Evolutionary conservation across 202 grass and related monocot genomes (phyloP), one percentile per base, ranked within the genome.

Genomic region (Digitaria exilis): DNA sequence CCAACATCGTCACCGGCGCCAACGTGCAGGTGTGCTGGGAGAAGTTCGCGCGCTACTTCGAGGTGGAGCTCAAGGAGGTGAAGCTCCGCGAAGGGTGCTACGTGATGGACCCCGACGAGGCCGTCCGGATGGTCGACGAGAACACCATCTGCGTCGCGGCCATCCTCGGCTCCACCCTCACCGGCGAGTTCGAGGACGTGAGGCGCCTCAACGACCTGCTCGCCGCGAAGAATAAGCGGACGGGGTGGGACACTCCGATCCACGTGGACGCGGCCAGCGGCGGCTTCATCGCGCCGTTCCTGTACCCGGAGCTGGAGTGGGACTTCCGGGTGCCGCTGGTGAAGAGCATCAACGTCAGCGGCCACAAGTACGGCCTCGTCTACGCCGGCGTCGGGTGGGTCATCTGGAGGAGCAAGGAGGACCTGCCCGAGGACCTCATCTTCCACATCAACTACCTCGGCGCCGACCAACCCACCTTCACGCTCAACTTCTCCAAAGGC

Each of bases 401-500:
- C 0, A n/a, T 97, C 25, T 94, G 94, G 94, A n/a, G 90, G 18
- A 94, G 15, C 78, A 94, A 87, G 43, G 90, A 89, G 26, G 94
- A 97, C 60, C 67, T 94, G 0, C 92, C 92, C 0, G 94, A 97
- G 45, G 94, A 97, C 52, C 89, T 97, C 77, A 94, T 97, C 79
- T 97, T 97, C 84, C 94, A 97, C 79, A 97, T 94, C 43, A 96
- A 96, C 88, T 96, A 97, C 79, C 91, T 93, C 22, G 94, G 94
- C 31, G 87, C 94, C 26, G 94, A 97, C 76, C 91, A 97, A 34
- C 94, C 94, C 4, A 97, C 91, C 24, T 97, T 97, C 82, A 97
- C 94, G 35, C 94, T 97, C 76, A 97, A 97, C 85, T 97, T 97
- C 58, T 97, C 94, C 71, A 97, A 97, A 94, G 94, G 94, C 77